Evolutionary conservation across 345 rosid genomes (phyloP), one percentile per base, ranked within the genome.

Genomic region (Eucalyptus brandiana): DNA sequence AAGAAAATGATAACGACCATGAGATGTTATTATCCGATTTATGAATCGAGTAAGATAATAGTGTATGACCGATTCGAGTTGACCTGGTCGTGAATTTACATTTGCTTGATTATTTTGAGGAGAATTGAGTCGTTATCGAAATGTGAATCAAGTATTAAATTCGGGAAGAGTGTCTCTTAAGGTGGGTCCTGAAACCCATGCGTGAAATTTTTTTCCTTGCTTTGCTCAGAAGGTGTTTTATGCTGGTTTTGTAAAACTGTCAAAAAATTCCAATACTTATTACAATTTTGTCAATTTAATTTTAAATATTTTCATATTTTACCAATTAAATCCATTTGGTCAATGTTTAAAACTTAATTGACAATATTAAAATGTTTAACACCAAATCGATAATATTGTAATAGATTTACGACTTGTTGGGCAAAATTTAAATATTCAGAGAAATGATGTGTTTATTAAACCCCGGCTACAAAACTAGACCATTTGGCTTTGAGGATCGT

Each of bases 271-370:
- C 1, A 50, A 16, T 16, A 50, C 19, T 8, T 21, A 53, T 19
- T 19, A 53, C 0, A 53, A 0, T 19, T 19, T 53, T 8, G 5
- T 53, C 1, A 21, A 8, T 53, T 53, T 0, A 2, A 53, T 53
- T 8, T 53, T 53, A 53, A 53, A 53, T 53, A 4, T 2, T 53
- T 21, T 21, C 0, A 21, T 53, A 4, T 53, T 53, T 53, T 53
- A 53, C 1, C 10, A 19, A 19, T 53, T 8, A 0, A 53, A 4
- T 53, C 4, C 5, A 2, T 21, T 0, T 21, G 0, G 5, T 8
- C 10, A 21, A 53, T 21, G 24, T 53, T 53, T 5, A 54, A 9
- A 1, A 23, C 60, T 54, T 8, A 54, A 54, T 54, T 54, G 60
- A 0, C 3, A 8, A 2, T 8, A 23, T 56, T 23, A 26, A 24